Evolutionary conservation across 208 protist genomes (phyloP).

Genomic region (Wallacemonas sp.): DNA sequence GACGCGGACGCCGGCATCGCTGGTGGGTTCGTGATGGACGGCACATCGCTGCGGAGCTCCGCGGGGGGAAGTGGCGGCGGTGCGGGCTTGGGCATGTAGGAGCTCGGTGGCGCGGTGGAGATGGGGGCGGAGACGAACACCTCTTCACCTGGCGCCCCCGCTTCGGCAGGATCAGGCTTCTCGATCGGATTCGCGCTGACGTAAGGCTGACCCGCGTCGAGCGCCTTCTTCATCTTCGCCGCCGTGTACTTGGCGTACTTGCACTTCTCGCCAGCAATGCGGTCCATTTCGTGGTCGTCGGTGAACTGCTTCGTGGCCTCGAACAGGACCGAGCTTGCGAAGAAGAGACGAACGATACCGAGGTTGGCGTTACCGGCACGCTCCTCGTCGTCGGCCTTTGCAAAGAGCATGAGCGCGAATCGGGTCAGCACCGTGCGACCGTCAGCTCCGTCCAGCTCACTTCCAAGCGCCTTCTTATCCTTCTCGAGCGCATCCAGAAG

Average conservation of each 20-base stretch:
- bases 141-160: background rate
- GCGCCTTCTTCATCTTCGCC: constrained; percentile 67
- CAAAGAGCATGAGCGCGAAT: constrained; percentile 70
- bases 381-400: constrained; percentile 79
- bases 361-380: constrained; percentile 39
- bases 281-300: constrained; percentile 56
- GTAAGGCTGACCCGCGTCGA: constrained; percentile 55
- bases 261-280: constrained; percentile 62
- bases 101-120: constrained; percentile 23
- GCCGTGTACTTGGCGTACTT: constrained; percentile 85
- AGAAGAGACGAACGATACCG: constrained; percentile 69
- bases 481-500: constrained; percentile 52
- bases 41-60: too few relatives aligned
- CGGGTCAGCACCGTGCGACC: constrained; percentile 70
- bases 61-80: constrained; percentile 2
- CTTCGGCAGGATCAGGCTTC: constrained; percentile 17
- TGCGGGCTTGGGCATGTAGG: constrained; percentile 16
- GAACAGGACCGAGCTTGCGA: constrained; percentile 65
- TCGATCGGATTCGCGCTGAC: constrained; percentile 43
- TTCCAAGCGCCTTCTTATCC: constrained; percentile 39
- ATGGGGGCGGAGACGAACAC: constrained; percentile 2
- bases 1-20: too few relatives aligned
- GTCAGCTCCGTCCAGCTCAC: constrained; percentile 30
- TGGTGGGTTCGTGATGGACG: too few relatives aligned
- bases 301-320: constrained; percentile 85